phyloP scores from a whole-genome alignment of 2,329 filamentous ascomycete genomes.

The Fusarium sp. region DNA sequence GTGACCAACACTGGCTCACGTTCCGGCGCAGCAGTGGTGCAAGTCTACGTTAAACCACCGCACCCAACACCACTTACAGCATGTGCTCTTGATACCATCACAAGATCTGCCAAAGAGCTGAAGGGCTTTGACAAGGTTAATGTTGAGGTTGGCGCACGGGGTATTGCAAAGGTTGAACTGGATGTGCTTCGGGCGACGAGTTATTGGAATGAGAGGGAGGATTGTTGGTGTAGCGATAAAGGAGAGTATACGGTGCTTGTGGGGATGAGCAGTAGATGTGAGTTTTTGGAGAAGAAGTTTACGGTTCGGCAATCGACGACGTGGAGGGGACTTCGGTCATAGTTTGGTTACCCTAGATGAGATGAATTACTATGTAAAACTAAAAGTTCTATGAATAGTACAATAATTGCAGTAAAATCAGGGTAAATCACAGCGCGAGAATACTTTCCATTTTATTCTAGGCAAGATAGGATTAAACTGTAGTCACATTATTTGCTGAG shows the following conservation, averaged over 20 bases:
- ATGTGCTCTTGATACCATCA: neutral
- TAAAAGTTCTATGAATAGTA: neutral
- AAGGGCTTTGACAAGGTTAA: neutral
- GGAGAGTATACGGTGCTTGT: neutral
- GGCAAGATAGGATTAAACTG: too few relatives aligned
- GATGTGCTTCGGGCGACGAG: neutral
- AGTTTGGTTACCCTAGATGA: neutral
- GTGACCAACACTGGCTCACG: neutral
- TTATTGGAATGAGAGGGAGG: neutral
- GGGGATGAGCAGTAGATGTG: neutral
- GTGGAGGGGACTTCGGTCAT: neutral
- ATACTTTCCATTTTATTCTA: too few relatives aligned
- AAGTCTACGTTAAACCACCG: neutral
- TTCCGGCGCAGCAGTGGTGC: neutral
- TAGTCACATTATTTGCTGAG: too few relatives aligned
- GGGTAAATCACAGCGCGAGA: too few relatives aligned
- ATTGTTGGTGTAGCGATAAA: neutral
- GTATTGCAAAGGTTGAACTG: accelerated
- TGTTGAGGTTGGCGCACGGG: accelerated
- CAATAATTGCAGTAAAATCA: too few relatives aligned
- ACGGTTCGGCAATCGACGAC: neutral
- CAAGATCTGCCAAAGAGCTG: neutral
- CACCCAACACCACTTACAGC: neutral
- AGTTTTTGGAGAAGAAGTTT: neutral
- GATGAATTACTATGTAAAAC: neutral